These are phyloP conservation scores for Hypoxylon sp. DNA, from an alignment of 2,329 filamentous ascomycete species.

Conservation along the genomic window DNA sequence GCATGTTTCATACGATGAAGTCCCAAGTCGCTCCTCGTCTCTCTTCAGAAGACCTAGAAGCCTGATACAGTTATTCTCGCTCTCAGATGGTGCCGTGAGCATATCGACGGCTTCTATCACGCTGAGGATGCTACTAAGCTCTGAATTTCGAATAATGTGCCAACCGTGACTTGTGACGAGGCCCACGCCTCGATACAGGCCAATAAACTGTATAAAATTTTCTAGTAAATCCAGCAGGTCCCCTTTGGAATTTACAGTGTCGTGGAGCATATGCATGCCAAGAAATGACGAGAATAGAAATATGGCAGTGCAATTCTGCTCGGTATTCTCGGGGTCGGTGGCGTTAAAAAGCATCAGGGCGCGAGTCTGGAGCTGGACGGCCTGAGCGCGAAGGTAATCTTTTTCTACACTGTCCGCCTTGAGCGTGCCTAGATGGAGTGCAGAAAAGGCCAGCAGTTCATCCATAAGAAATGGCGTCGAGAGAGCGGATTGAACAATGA, in stretches of 20 bases:
- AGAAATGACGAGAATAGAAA: constrained; percentile 42
- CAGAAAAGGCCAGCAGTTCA: constrained; percentile 55
- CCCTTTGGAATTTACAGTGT: constrained; percentile 18
- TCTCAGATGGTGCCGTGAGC: neutral
- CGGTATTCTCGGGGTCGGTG: constrained; percentile 3
- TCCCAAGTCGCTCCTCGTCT: neutral
- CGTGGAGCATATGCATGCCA: constrained; percentile 39
- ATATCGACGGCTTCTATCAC: neutral
- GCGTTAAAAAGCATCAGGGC: constrained; percentile 5
- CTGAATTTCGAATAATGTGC: neutral
- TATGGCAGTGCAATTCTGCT: constrained; percentile 29
- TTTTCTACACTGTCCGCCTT: constrained; percentile 22
- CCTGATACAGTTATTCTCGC: no score
- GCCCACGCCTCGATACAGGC: neutral
- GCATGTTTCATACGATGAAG: neutral
- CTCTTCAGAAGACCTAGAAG: neutral
- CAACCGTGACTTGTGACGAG: neutral
- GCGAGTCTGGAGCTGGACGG: neutral
- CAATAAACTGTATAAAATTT: neutral
- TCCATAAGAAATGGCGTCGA: constrained; percentile 57
- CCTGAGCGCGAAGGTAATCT: neutral
- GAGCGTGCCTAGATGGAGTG: constrained; percentile 52
- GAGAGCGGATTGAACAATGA: constrained; percentile 34
- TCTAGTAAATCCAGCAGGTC: neutral
- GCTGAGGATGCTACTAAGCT: neutral